Conservation (phyloP, 2,329 filamentous ascomycete genomes). For the Trichoderma lentiforme region DNA sequence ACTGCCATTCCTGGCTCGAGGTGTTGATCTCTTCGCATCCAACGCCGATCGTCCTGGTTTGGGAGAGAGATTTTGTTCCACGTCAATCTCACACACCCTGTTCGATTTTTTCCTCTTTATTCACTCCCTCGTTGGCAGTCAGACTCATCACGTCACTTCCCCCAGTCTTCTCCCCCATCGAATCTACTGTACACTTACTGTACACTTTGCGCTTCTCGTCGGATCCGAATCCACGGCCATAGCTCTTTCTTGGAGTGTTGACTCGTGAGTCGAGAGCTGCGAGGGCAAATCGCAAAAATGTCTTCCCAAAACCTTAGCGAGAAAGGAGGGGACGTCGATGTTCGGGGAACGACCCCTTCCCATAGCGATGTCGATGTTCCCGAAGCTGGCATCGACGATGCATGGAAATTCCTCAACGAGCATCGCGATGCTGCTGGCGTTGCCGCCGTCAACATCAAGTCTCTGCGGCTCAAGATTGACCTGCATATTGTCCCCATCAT, state of each 20-base stretch:
- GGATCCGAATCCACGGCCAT: constrained; percentile 1
- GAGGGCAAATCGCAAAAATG: constrained; percentile 21
- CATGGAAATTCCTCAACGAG: constrained; percentile 44
- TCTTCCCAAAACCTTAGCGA: constrained; percentile 24
- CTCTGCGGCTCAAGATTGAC: constrained; percentile 54
- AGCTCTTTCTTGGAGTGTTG: background rate
- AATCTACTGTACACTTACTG: background rate
- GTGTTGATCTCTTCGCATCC: constrained; percentile 7
- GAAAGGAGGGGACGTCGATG: constrained; percentile 24
- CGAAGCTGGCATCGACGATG: constrained; percentile 36
- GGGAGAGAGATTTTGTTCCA: background rate
- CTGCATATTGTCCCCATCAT: constrained; percentile 58
- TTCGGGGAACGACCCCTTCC: constrained; percentile 22
- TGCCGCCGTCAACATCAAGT: constrained; percentile 39
- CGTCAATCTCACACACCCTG: background rate
- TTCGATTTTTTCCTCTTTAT: background rate
- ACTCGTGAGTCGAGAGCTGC: background rate
- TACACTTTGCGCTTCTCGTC: background rate
- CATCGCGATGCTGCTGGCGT: constrained; percentile 38
- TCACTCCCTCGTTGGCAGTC: constrained; percentile 6
- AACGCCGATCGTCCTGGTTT: constrained; percentile 12
- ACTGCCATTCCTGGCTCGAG: background rate
- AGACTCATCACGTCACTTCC: constrained; percentile 4
- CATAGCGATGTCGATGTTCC: constrained; percentile 23
- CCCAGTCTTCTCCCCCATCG: background rate